Evolutionary conservation across 768 basidiomycete species (phyloP).

Genomic region (Rhodotorula babjevae): DNA sequence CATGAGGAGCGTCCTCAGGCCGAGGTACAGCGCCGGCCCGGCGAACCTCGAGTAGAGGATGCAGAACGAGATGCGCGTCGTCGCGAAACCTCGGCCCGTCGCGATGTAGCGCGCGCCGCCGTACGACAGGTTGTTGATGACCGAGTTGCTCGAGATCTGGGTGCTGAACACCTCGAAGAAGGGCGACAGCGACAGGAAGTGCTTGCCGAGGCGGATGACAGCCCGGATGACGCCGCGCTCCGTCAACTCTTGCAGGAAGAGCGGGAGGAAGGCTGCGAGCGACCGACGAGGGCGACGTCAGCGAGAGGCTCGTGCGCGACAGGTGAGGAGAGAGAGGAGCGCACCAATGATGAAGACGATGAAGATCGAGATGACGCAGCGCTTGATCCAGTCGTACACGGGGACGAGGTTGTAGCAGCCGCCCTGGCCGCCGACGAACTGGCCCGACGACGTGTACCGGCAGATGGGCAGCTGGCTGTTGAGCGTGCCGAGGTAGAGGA

Average conservation of each 20-base stretch:
- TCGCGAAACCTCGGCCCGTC: constrained; percentile 97
- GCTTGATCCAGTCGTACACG: constrained; percentile 90
- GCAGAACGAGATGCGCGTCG: constrained; percentile 86
- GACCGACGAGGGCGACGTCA: constrained; percentile 61
- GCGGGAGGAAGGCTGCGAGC: constrained; percentile 50
- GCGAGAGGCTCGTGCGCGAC: too few species aligned
- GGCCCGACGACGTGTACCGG: constrained; percentile 65
- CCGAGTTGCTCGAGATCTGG: constrained; percentile 96
- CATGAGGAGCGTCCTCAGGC: constrained; percentile 86
- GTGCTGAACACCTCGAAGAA: constrained; percentile 98
- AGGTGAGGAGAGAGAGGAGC: constrained; percentile 30
- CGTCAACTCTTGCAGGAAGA: constrained; percentile 65
- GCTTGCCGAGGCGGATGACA: constrained; percentile 82
- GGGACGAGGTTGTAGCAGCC: constrained; percentile 94
- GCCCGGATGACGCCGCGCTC: constrained; percentile 93
- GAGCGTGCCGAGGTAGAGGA: constrained; percentile 91
- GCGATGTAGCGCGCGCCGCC: constrained; percentile 98
- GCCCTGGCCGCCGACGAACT: constrained; percentile 67
- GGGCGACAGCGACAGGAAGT: constrained; percentile 88
- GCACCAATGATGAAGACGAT: constrained; percentile 78
- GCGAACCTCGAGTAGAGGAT: constrained; percentile 97
- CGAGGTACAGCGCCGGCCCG: constrained; percentile 95
- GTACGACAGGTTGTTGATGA: constrained; percentile 91
- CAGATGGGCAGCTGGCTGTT: constrained; percentile 77
- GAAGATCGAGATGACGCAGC: constrained; percentile 96